These are phyloP conservation scores for Floccularia luteovirens DNA, from an alignment of 768 basidiomycete species.

Conservation along the genomic window DNA sequence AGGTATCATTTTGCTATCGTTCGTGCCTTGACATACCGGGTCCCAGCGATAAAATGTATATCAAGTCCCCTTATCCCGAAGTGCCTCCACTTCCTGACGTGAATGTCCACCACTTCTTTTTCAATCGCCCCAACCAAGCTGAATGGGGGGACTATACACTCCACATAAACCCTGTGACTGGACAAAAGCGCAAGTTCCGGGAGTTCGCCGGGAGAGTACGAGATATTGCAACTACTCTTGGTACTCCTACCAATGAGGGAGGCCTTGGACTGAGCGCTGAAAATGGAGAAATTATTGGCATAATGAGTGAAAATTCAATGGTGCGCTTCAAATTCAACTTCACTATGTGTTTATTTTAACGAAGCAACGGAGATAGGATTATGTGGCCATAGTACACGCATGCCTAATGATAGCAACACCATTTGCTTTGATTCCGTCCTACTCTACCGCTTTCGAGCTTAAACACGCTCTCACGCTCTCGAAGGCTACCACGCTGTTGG, in stretches of 20 bases:
- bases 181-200: constrained; percentile 31
- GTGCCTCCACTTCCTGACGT: constrained; percentile 37
- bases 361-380: constrained; percentile 17
- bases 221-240: constrained; percentile 52
- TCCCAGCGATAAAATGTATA: constrained; percentile 29
- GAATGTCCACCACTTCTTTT: constrained; percentile 49
- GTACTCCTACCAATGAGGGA: constrained; percentile 33
- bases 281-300: constrained; percentile 54
- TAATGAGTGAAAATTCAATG: constrained; percentile 63
- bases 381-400: constrained; percentile 23
- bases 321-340: constrained; percentile 26
- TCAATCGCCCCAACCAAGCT: constrained; percentile 47
- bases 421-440: constrained; percentile 26
- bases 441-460: constrained; percentile 29
- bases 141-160: constrained; percentile 49
- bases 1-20: too few species aligned
- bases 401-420: constrained; percentile 21
- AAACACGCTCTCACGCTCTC: constrained; percentile 24
- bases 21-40: not conserved
- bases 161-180: constrained; percentile 49
- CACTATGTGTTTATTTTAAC: not conserved
- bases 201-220: constrained; percentile 45
- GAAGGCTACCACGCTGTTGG: constrained; percentile 24
- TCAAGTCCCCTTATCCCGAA: constrained; percentile 52
- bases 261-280: constrained; percentile 45